Base-by-base conservation (phyloP, 495 filamentous ascomycete species). In the Mycothermus thermophilus region DNA sequence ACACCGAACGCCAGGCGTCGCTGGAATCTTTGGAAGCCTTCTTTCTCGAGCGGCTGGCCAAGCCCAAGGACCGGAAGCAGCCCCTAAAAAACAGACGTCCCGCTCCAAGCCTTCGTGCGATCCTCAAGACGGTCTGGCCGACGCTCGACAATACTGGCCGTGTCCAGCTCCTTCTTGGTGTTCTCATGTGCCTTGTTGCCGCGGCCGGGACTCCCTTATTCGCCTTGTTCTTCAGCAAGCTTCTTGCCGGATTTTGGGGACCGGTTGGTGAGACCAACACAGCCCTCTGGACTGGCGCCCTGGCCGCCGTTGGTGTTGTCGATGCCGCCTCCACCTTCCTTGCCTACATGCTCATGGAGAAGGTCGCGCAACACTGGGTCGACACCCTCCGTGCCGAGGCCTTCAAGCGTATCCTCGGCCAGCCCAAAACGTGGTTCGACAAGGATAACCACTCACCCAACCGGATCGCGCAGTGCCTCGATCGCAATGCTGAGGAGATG, bases 401-500 rank as follows among this genome's bases (percentile, higher is more conserved):
- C 3, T 63, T 94, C 32, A 62, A 63, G 36, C 72, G 73, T 3
- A 69, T 94, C 11, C 60, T 97, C 7, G 65, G 71, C 24, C 90
- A 96, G 52, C 83, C 86, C 9, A 73, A 69, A 41, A 52, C 67
- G n/a, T 97, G 84, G 80, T 94, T 94, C 45, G 81, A 85, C 40
- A 60, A 70, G 16, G 64, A 78, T 2, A 63, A 60, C 25, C 83
- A 95, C 55, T 69, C 62, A 0, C 57, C 80, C 1, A 55, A 62
- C 5, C 58, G 65, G 20, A 66, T 97, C 11, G 71, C 62, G 0
- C 72, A 80, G 34, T 80, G 72, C 32, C 69, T 95, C 3, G 83
- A 90, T 45, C 69, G 82, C 31, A 79, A 88, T 46, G 82, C 76
- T 2, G 90, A 96, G 54, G 83, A 93, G 47, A 87, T 87, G 70